Percentiles rank a stretch among this genome's conserved stretches.
These are phyloP conservation scores for Cladophialophora yegresii DNA, from an alignment of 2,329 filamentous ascomycete genomes.

Conservation along the genomic window DNA sequence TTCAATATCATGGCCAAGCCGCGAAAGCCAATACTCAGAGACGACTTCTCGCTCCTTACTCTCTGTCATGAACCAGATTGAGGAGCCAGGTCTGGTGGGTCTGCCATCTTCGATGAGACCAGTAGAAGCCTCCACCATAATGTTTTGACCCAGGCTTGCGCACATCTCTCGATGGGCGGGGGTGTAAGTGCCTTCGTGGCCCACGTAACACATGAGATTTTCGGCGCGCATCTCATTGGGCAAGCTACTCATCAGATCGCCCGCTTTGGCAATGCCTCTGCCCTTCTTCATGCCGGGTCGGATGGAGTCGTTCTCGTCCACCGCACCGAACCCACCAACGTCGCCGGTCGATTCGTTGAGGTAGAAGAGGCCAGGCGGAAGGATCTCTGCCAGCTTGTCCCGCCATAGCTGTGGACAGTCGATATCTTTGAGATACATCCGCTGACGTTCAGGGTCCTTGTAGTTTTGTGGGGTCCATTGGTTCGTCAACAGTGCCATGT, in stretches of 20 bases:
- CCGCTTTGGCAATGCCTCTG: conserved; percentile 68
- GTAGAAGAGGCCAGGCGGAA: conserved; percentile 84
- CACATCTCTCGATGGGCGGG: conserved; percentile 98
- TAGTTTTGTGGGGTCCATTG: conserved; percentile 78
- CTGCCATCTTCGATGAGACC: conserved; percentile 68
- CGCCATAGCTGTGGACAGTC: conserved; percentile 90
- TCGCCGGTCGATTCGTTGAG: conserved; percentile 75
- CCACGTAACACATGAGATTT: conserved; percentile 98
- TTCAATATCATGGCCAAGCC: conserved; percentile 92
- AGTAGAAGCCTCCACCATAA: conserved; percentile 90
- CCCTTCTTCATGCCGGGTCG: conserved; percentile 52
- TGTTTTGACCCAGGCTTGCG: conserved; percentile 90
- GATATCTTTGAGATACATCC: conserved; percentile 95
- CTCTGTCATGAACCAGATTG: conserved; percentile 99
- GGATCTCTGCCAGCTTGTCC: conserved; percentile 71
- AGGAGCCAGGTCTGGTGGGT: conserved; percentile 73
- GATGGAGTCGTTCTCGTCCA: conserved; percentile 49
- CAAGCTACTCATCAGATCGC: conserved; percentile 92
- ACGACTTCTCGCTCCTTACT: conserved; percentile 88
- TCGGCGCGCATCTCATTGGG: conserved; percentile 85
- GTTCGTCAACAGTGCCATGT: conserved; percentile 78
- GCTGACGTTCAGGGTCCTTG: conserved; percentile 75
- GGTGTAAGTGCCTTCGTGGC: conserved; percentile 95
- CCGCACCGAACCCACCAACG: conserved; percentile 57
- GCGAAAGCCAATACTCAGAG: conserved; percentile 89